These are phyloP conservation scores for Suhomyces canberraensis DNA, from an alignment of 805 yeast genomes.

Conservation along the genomic window DNA sequence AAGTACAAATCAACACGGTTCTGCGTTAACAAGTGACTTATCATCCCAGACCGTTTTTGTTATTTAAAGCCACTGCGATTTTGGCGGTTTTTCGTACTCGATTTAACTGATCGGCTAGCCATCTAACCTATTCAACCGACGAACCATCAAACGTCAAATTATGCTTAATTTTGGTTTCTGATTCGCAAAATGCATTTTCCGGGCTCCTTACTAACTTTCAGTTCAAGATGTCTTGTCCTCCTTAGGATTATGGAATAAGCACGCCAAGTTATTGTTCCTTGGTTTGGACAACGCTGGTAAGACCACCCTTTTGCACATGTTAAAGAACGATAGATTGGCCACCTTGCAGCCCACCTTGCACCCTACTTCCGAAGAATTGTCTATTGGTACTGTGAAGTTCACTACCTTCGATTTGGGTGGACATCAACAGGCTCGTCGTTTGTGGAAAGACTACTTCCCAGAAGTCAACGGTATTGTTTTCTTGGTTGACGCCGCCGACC, in stretches of 20 bases:
- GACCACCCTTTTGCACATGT: conserved; percentile 46
- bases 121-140: too few species aligned
- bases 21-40: too few species aligned
- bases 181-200: too few species aligned
- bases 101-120: too few species aligned
- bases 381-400: conserved; percentile 93
- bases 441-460: conserved; percentile 99
- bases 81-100: too few species aligned
- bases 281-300: conserved; percentile 49
- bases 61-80: too few species aligned
- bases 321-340: conserved; percentile 91
- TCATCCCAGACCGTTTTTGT: too few species aligned
- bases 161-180: too few species aligned
- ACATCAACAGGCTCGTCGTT: conserved; percentile 96
- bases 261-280: conserved; percentile 45
- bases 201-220: conserved; percentile 22
- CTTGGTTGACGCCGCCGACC: conserved; percentile 95
- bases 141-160: too few species aligned
- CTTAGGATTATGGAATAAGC: conserved; percentile 48
- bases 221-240: conserved; percentile 46
- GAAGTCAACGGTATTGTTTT: conserved; percentile 98
- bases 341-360: conserved; percentile 97
- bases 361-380: conserved; percentile 97
- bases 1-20: conserved; percentile 19
- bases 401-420: conserved; percentile 99